Percentiles rank a stretch among this genome's conserved stretches.
Conservation (phyloP, 1,284 basidiomycete species). For the Trametes pubescens region DNA sequence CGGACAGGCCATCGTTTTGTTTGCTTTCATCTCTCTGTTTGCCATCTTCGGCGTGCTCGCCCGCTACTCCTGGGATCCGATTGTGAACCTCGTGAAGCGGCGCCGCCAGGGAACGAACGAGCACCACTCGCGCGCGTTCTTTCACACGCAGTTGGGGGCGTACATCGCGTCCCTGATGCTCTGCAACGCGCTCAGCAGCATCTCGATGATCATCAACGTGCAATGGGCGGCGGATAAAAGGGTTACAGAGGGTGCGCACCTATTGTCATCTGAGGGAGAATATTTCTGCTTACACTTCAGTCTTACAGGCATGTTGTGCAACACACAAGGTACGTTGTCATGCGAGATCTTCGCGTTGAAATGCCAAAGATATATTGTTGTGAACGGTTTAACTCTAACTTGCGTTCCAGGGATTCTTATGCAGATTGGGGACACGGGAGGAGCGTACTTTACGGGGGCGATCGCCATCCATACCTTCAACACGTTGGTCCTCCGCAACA, state of each 20-base stretch:
- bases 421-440: constrained; percentile 67
- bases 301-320: constrained; percentile 50
- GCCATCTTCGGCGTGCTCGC: constrained; percentile 57
- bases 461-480: constrained; percentile 76
- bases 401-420: constrained; percentile 50
- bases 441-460: constrained; percentile 69
- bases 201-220: constrained; percentile 59
- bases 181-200: constrained; percentile 60
- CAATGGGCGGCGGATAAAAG: constrained; percentile 53
- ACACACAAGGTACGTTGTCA: constrained; percentile 64
- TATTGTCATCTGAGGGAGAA: constrained; percentile 7
- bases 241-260: constrained; percentile 56
- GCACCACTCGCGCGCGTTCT: constrained; percentile 63
- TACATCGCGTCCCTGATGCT: constrained; percentile 70
- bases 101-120: constrained; percentile 23
- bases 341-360: too few relatives aligned
- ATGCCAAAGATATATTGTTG: neutral
- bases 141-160: constrained; percentile 72
- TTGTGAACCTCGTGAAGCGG: constrained; percentile 39
- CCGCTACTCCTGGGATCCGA: constrained; percentile 53
- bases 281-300: neutral
- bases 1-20: constrained; percentile 56
- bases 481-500: constrained; percentile 64
- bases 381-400: neutral
- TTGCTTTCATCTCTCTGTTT: constrained; percentile 60